These are phyloP conservation scores for Diaporthe eres DNA, from an alignment of 2,329 filamentous ascomycete species.

Conservation along the genomic window DNA sequence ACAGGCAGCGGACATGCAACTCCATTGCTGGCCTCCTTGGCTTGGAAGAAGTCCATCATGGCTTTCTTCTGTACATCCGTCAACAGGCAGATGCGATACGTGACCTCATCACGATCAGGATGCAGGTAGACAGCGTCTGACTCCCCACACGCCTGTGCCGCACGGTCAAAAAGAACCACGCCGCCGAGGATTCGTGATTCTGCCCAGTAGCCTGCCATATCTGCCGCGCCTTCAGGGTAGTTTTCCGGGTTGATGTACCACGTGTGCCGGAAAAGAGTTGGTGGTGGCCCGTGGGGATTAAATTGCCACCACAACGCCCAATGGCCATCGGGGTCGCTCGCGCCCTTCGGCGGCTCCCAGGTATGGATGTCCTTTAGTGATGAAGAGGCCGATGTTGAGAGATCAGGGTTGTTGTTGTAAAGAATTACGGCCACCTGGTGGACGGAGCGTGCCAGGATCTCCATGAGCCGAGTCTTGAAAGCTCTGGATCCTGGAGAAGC, in stretches of 20 bases:
- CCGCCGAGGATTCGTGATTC: not conserved
- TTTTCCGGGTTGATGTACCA: constrained; percentile 7
- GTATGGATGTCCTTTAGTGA: not conserved
- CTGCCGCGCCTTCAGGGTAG: not conserved
- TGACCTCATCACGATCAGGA: constrained; percentile 39
- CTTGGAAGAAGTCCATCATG: not conserved
- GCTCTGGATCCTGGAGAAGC: constrained; percentile 43
- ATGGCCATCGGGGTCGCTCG: not conserved
- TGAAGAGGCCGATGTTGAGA: constrained; percentile 41
- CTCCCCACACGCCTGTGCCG: not conserved
- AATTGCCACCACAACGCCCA: not conserved
- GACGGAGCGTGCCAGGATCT: constrained; percentile 48
- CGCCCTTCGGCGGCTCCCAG: not conserved
- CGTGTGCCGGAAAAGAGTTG: not conserved
- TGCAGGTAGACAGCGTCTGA: constrained; percentile 45
- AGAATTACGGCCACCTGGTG: constrained; percentile 49
- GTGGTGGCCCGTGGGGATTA: not conserved
- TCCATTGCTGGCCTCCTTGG: not conserved
- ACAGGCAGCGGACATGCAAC: not conserved
- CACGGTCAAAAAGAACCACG: not conserved
- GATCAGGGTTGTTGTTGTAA: constrained; percentile 38
- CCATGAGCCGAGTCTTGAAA: constrained; percentile 50
- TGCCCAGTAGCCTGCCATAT: not conserved
- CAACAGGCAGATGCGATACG: constrained; percentile 46
- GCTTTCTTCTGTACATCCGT: constrained; percentile 43